phyloP scores from a whole-genome alignment of 2,329 filamentous ascomycete genomes.

The Microdochium nivale region DNA sequence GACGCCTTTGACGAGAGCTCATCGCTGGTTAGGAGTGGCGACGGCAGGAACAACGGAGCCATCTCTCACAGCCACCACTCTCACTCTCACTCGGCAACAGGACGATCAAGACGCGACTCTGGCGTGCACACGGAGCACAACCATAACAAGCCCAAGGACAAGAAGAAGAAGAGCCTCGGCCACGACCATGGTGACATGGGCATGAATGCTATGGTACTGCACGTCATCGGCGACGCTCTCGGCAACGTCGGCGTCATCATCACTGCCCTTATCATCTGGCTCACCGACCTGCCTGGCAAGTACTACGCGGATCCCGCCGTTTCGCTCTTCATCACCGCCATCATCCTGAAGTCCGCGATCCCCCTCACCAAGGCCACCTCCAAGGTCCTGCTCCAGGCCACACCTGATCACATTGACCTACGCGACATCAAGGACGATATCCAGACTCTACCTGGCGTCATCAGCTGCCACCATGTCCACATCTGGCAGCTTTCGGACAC shows the following conservation, averaged over 20 bases:
- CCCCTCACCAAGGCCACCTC: constrained; percentile 72
- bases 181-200: constrained; percentile 86
- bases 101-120: constrained; percentile 36
- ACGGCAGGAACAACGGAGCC: constrained; percentile 15
- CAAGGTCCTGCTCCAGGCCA: constrained; percentile 88
- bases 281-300: constrained; percentile 71
- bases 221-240: constrained; percentile 73
- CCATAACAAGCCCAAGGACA: constrained; percentile 63
- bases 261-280: constrained; percentile 83
- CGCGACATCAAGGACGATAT: constrained; percentile 93
- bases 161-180: constrained; percentile 40
- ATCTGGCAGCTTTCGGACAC: constrained; percentile 97
- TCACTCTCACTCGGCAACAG: constrained; percentile 12
- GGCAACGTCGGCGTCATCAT: constrained; percentile 81
- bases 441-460: constrained; percentile 70
- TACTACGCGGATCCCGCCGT: constrained; percentile 88
- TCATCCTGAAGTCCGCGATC: constrained; percentile 65
- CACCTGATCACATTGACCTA: constrained; percentile 78
- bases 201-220: constrained; percentile 78
- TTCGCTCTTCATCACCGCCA: constrained; percentile 85
- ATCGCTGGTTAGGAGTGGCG: constrained; percentile 22
- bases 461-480: constrained; percentile 91
- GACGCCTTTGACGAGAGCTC: constrained; percentile 25
- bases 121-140: constrained; percentile 65
- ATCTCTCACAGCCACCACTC: constrained; percentile 16